Percentiles rank a stretch among this genome's conserved stretches.
Evolutionary conservation across 352 stramenopile genomes (phyloP).

Genomic region (Phytophthora meadii): DNA sequence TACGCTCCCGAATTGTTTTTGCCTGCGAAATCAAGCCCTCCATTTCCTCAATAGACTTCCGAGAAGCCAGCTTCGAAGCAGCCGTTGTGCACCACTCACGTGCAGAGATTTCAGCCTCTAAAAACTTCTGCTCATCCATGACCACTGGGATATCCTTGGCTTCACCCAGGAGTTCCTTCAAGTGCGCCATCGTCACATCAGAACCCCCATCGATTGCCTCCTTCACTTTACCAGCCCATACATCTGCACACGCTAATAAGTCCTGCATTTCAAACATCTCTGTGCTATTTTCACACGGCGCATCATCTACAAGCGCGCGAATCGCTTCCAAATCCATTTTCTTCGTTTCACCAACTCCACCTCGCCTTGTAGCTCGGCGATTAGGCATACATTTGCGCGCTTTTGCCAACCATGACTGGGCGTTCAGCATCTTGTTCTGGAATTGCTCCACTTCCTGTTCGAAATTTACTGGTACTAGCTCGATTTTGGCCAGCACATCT

Average conservation of each 20-base stretch:
- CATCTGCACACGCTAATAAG: conserved; percentile 85
- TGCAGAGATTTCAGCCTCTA: conserved; percentile 80
- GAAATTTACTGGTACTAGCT: conserved; percentile 89
- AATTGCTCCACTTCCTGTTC: conserved; percentile 80
- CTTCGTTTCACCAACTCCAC: conserved; percentile 58
- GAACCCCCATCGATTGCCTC: conserved; percentile 76
- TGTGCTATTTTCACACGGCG: conserved; percentile 83
- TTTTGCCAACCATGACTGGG: conserved; percentile 86
- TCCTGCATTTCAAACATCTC: conserved; percentile 93
- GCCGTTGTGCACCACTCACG: conserved; percentile 80
- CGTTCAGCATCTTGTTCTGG: conserved; percentile 86
- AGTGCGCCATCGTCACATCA: conserved; percentile 69
- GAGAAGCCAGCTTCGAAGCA: conserved; percentile 54
- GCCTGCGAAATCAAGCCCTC: conserved; percentile 66
- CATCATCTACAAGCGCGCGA: conserved; percentile 83
- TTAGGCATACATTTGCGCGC: conserved; percentile 89
- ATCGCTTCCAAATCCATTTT: conserved; percentile 87
- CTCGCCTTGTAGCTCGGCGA: conserved; percentile 63
- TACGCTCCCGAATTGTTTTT: conserved; percentile 70
- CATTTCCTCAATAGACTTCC: conserved; percentile 73
- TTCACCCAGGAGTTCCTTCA: conserved; percentile 84
- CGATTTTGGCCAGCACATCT: conserved; percentile 80
- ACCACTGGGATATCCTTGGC: conserved; percentile 87
- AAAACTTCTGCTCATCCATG: conserved; percentile 87
- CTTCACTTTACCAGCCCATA: conserved; percentile 83